Percentiles rank a stretch among this genome's conserved stretches.
Conservation (phyloP, 176 grass and related monocot species). For the Chloris gayana region DNA sequence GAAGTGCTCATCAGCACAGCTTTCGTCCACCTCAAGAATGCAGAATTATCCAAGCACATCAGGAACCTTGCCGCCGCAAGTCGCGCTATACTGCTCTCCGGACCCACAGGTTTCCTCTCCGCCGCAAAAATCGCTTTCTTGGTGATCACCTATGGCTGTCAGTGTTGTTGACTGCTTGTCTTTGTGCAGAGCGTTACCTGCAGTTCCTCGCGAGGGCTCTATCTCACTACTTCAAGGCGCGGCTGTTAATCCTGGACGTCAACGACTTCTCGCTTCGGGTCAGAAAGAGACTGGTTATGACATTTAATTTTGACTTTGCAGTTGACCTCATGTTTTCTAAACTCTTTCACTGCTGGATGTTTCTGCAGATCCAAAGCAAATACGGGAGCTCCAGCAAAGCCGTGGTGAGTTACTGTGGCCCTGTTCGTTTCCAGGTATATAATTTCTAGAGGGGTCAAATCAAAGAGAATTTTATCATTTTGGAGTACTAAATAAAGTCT, state of each 20-base stretch:
- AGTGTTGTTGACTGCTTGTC: neutral
- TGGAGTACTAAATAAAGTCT: too few species aligned
- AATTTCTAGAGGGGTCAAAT: too few species aligned
- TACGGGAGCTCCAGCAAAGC: conserved; percentile 65
- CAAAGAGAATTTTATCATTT: too few species aligned
- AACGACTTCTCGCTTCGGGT: conserved; percentile 84
- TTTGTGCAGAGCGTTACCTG: conserved; percentile 73
- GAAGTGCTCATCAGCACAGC: conserved; percentile 81
- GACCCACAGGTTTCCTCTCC: conserved; percentile 74
- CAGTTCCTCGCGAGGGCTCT: conserved; percentile 86
- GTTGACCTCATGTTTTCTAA: conserved; percentile 12
- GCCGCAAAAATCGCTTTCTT: neutral
- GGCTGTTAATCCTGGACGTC: conserved; percentile 77
- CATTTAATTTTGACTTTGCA: neutral
- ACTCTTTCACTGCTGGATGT: neutral
- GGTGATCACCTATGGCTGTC: neutral
- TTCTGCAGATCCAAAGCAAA: conserved; percentile 91
- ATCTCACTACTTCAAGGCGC: conserved; percentile 68
- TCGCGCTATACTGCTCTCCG: conserved; percentile 81
- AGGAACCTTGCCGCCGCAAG: conserved; percentile 87
- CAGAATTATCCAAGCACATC: conserved; percentile 75
- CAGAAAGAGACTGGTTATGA: neutral
- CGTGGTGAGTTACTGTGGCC: conserved; percentile 52
- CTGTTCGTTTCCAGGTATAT: too few species aligned
- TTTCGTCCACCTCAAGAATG: conserved; percentile 88